A percentile compares a stretch with the other conserved stretches of the same genome.
Evolutionary conservation across 306 rosid genomes (phyloP).

Genomic region (Dalbergia oliveri): DNA sequence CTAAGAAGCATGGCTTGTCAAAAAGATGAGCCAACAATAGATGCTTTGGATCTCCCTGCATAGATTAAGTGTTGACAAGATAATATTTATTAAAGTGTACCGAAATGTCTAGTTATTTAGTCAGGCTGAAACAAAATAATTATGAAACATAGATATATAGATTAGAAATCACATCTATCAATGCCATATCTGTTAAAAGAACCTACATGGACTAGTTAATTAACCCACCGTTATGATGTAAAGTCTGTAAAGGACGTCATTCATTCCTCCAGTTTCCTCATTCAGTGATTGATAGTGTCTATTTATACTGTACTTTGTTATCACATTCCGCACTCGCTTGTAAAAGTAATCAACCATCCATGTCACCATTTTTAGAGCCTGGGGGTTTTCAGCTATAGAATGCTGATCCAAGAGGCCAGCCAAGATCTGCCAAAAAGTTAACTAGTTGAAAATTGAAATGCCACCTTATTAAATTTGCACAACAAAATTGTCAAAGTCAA

Average conservation of each 20-base stretch:
- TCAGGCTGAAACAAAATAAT: no score
- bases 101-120: background rate
- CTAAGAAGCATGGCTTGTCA: conserved; percentile 85
- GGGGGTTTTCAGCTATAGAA: conserved; percentile 62
- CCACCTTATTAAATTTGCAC: background rate
- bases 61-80: background rate
- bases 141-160: background rate
- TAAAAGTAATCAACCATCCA: conserved; percentile 86
- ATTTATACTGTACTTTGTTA: conserved; percentile 52
- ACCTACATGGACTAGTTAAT: conserved; percentile 11
- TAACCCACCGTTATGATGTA: conserved; percentile 65
- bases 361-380: conserved; percentile 71
- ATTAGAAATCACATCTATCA: background rate
- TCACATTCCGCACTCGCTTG: conserved; percentile 76
- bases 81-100: conserved; percentile 19
- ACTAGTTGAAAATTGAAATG: background rate
- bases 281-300: conserved; percentile 73
- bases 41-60: conserved; percentile 69
- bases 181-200: conserved; percentile 7
- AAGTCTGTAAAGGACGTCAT: conserved; percentile 82
- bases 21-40: conserved; percentile 78
- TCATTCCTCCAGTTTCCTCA: conserved; percentile 94
- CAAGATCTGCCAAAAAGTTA: conserved; percentile 65
- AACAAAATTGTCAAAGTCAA: background rate
- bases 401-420: conserved; percentile 93